These are phyloP conservation scores for Pleurotus tuoliensis DNA, from an alignment of 768 basidiomycete species.

Conservation along the genomic window DNA sequence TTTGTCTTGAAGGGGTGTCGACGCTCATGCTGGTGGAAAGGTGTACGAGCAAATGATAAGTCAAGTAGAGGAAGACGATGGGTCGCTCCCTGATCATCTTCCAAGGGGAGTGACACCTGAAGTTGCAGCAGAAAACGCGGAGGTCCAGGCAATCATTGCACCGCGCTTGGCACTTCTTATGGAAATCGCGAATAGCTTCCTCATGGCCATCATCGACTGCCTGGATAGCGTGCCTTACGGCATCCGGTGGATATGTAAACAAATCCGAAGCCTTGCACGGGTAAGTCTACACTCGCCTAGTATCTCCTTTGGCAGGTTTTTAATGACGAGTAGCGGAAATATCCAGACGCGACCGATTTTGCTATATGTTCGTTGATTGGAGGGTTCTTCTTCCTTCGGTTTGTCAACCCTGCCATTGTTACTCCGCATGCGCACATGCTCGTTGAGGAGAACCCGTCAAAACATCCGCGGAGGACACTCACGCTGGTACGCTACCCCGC, in stretches of 20 bases:
- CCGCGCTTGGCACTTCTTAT: slow-evolving; percentile 97
- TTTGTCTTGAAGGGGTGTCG: not conserved
- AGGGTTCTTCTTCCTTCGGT: slow-evolving; percentile 99
- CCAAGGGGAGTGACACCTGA: slow-evolving; percentile 93
- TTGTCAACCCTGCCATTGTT: slow-evolving; percentile 98
- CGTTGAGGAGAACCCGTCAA: slow-evolving; percentile 94
- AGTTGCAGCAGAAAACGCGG: slow-evolving; percentile 83
- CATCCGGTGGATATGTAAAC: slow-evolving; percentile 99
- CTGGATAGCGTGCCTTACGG: slow-evolving; percentile 98
- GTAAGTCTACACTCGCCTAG: slow-evolving; percentile 40
- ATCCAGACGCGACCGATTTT: slow-evolving; percentile 96
- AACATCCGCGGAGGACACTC: slow-evolving; percentile 92
- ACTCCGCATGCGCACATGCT: slow-evolving; percentile 99
- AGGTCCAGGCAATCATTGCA: slow-evolving; percentile 96
- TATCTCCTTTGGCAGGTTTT: slow-evolving; percentile 6
- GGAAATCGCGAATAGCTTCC: slow-evolving; percentile 98
- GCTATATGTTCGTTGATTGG: slow-evolving; percentile 98
- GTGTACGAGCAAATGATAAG: slow-evolving; percentile 99
- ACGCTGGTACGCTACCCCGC: slow-evolving; percentile 61
- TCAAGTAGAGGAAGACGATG: slow-evolving; percentile 96
- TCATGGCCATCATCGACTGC: slow-evolving; percentile 95
- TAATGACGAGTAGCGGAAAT: slow-evolving; percentile 70
- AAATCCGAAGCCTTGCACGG: slow-evolving; percentile 92
- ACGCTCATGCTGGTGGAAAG: slow-evolving; percentile 29
- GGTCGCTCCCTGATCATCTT: slow-evolving; percentile 82